Evolutionary conservation across 768 basidiomycete genomes (phyloP).

Genomic region (Suillus ampliporus): DNA sequence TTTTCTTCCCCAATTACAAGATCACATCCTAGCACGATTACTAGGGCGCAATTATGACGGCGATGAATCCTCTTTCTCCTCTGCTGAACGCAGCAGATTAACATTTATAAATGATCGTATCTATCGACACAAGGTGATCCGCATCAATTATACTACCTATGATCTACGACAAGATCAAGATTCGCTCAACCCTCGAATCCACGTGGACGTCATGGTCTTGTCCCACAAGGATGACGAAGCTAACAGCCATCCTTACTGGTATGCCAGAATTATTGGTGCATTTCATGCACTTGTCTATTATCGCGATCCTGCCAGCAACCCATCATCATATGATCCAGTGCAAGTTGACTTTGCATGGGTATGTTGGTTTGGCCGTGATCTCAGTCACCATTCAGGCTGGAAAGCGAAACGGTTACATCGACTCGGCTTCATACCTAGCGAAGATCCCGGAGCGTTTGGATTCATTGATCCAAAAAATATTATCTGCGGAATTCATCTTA

Average conservation of each 20-base stretch:
- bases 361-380: conserved; percentile 42
- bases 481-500: conserved; percentile 45
- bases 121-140: conserved; percentile 26
- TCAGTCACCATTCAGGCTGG: conserved; percentile 29
- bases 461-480: conserved; percentile 50
- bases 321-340: conserved; percentile 24
- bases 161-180: conserved; percentile 41
- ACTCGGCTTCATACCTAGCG: conserved; percentile 42
- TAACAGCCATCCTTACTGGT: conserved; percentile 43
- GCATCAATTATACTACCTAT: conserved; percentile 31
- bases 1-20: conserved; percentile 23
- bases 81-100: conserved; percentile 25
- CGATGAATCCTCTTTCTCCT: conserved; percentile 30
- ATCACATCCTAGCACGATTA: conserved; percentile 23
- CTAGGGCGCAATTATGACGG: conserved; percentile 25
- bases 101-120: conserved; percentile 27
- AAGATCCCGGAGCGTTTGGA: conserved; percentile 43
- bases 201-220: conserved; percentile 13
- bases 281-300: neutral
- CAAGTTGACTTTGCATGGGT: conserved; percentile 49
- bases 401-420: conserved; percentile 37
- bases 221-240: conserved; percentile 12
- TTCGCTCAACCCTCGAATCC: conserved; percentile 42
- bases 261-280: conserved; percentile 17
- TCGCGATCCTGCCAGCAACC: neutral